Base-by-base conservation (phyloP, 495 filamentous ascomycete species). In the Hyaloscypha hepaticicola region DNA sequence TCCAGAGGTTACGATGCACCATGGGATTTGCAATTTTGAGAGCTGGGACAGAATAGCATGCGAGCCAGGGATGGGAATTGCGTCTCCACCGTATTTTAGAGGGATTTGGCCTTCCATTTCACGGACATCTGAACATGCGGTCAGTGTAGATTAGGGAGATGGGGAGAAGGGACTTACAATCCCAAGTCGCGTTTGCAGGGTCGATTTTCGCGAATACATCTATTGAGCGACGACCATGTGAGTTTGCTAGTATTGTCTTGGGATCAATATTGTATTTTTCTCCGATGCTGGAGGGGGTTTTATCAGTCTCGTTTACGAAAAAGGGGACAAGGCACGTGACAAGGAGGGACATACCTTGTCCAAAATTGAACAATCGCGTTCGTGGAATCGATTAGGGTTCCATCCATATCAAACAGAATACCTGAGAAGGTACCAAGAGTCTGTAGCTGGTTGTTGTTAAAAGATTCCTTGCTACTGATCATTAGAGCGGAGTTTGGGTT, bases 1-100 rank as follows among this genome's bases (percentile, higher is more conserved):
- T 26, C 94, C 93, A 4, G 89, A 93, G 5, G 93, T 97, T 19
- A 97, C 94, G 62, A 97, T 93, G 28, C 90, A 88, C 93, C 93
- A 97, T 53, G 84, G 85, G 0, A 83, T 87, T 53, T 78, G 78
- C 14, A 83, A 70, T n/a, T 66, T 58, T 1, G 73, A 25, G 7
- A 83, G 76, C 25, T 83, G 76, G 21, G 75, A 34, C 71, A 9
- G 55, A 6, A 33, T 7, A 3, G 31, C 1, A 6, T 33, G 31
- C 6, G 31, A 33, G 31, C 31, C 31, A 3, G 31, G 31, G 31
- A 33, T 33, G 31, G 31, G 31, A 7, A 33, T 33, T 33, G 31
- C 31, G 31, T 33, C 31, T 33, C 0, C 31, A 7, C 31, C 31
- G 2, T 33, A 33, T 3, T 33, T 33, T 6, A 33, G 2, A 3